Base-by-base conservation (phyloP, 1,139 yeast species). In the Eremothecium sinecaudum region DNA sequence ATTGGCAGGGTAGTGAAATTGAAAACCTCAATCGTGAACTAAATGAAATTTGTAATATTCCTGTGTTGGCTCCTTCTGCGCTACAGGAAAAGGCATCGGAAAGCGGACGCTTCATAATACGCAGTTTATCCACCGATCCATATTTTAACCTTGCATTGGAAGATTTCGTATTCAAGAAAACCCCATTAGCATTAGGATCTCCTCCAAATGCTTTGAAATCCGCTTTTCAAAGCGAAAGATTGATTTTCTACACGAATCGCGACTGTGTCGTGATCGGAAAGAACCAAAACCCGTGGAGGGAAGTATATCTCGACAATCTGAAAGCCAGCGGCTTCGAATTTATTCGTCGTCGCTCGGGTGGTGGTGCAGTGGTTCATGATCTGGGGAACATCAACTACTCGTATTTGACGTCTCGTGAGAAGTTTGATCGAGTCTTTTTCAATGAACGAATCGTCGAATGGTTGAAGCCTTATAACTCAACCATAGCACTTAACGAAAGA, bases 301-400 rank as follows among this genome's bases (percentile, higher is more conserved):
- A 90, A 53, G 71, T 79, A 20, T 80, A 83, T 48, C 42, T 90
- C 3, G 71, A 75, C 0, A 50, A 74, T n/a, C 61, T 83, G 8
- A 62, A 67, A 5, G 50, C 66, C 1, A 56, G 73, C 9, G 64
- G 66, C 1, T 67, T 83, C n/a, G 90, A 93, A 0, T 55, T 87
- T 9, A 58, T 92, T 3, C 64, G 98, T 44, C 65, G 99, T 39
- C 64, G 71, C 31, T 79, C 94, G 2, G 99, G 99, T 1, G 99
- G 99, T 2, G 99, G 99, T 0, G 76, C 97, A 0, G 99, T 92
- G 1, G 94, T 86, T 8, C 99, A 92, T 53, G 98, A 90, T 57
- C 48, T 67, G n/a, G 95, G 97, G 0, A 92, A 92, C 50, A 75
- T 79, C 15, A 92, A 92, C 53, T 92, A 79, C 57, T 78, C 93